phyloP scores from a whole-genome alignment of 306 rosid genomes.

The Hippophae rhamnoides region DNA sequence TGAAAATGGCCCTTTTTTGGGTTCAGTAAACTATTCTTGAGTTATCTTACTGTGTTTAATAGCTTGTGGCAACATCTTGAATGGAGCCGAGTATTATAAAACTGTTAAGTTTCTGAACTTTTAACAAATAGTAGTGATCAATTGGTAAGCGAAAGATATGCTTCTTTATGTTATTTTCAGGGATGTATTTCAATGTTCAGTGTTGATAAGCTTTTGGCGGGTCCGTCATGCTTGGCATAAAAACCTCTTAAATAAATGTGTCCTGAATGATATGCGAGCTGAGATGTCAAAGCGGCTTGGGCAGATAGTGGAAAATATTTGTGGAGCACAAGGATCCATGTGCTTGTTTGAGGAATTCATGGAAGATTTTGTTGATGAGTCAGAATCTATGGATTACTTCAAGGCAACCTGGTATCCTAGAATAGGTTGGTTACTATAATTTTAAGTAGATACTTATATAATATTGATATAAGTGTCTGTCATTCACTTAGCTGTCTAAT shows the following conservation, averaged over 20 bases:
- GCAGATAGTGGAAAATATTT: constrained; percentile 45
- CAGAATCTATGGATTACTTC: constrained; percentile 71
- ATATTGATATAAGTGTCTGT: neutral
- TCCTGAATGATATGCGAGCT: constrained; percentile 44
- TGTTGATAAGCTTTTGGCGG: constrained; percentile 70
- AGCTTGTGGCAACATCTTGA: neutral
- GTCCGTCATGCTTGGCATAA: constrained; percentile 83
- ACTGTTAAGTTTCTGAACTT: neutral
- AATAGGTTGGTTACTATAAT: constrained; percentile 44
- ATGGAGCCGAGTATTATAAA: neutral
- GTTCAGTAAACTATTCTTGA: constrained; percentile 8
- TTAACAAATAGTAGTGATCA: constrained; percentile 1
- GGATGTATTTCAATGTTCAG: constrained; percentile 85
- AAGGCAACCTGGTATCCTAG: constrained; percentile 83
- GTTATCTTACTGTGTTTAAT: constrained; percentile 2
- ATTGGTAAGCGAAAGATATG: constrained; percentile 11
- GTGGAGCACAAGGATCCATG: constrained; percentile 38
- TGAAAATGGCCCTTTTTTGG: neutral
- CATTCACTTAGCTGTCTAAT: neutral
- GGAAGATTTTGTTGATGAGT: constrained; percentile 60
- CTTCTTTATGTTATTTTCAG: constrained; percentile 36
- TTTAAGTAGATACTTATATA: constrained; percentile 14
- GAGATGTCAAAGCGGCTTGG: constrained; percentile 57
- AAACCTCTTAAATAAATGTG: constrained; percentile 48
- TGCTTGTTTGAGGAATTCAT: constrained; percentile 58